These are phyloP conservation scores for Populus davidiana DNA, from an alignment of 345 rosid genomes.

Conservation along the genomic window DNA sequence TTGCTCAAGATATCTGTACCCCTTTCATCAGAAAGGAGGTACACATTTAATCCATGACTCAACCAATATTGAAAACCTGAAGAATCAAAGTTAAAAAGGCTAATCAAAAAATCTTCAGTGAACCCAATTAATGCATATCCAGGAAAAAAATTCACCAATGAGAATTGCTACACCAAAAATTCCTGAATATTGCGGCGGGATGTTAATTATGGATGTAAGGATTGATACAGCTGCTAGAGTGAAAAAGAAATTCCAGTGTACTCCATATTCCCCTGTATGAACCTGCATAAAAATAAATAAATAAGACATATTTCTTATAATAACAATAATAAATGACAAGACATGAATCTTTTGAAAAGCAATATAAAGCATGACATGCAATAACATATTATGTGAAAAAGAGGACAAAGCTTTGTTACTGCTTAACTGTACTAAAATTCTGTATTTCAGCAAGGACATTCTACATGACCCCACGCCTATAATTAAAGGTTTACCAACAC, in stretches of 20 bases:
- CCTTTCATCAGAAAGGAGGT: slow-evolving; percentile 68
- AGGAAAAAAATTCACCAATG: slow-evolving; percentile 41
- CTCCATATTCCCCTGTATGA: slow-evolving; percentile 81
- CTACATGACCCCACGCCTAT: background rate
- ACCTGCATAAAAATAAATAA: slow-evolving; percentile 40
- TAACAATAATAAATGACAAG: slow-evolving; percentile 2
- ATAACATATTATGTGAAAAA: background rate
- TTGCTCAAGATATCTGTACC: slow-evolving; percentile 68
- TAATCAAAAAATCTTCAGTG: slow-evolving; percentile 14
- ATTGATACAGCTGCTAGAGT: slow-evolving; percentile 80
- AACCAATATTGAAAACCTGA: slow-evolving; percentile 79
- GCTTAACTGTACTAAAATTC: background rate
- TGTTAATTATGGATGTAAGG: slow-evolving; percentile 54
- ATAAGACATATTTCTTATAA: background rate
- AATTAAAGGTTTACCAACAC: background rate
- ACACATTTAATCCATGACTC: slow-evolving; percentile 57
- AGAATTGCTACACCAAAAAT: slow-evolving; percentile 58
- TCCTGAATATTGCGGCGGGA: slow-evolving; percentile 72
- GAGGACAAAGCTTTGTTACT: background rate
- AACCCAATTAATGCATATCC: slow-evolving; percentile 2
- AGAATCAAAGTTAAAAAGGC: slow-evolving; percentile 16
- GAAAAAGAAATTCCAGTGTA: slow-evolving; percentile 96
- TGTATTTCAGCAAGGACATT: background rate
- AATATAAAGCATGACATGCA: background rate
- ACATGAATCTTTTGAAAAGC: background rate